Evolutionary conservation across 108 stramenopile species (phyloP).

Genomic region (Skeletonema grethae): DNA sequence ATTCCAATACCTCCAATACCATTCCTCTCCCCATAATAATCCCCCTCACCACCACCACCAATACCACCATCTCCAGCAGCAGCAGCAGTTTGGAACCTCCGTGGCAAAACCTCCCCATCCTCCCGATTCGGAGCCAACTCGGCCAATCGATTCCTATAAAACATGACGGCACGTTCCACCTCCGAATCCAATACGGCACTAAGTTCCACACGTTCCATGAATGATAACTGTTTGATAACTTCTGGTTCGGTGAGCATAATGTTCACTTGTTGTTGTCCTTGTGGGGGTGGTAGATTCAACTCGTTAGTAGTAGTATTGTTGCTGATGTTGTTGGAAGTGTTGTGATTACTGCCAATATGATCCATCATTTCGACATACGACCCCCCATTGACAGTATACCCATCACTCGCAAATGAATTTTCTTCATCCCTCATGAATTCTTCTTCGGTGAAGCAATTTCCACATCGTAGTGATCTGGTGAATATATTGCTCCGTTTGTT

Average conservation of each 20-base stretch:
- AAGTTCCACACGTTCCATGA: conserved; percentile 31
- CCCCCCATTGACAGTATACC: too few species aligned
- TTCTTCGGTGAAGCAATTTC: neutral
- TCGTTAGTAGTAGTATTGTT: neutral
- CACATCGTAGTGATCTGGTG: neutral
- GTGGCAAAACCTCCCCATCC: conserved; percentile 12
- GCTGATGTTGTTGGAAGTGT: neutral
- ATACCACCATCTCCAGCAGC: neutral
- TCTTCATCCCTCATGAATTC: neutral
- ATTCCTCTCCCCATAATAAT: too few species aligned
- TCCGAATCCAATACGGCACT: conserved; percentile 20
- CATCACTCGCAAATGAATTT: neutral
- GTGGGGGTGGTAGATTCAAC: too few species aligned
- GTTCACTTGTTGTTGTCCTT: too few species aligned
- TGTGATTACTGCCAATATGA: neutral
- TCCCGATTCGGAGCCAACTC: conserved; percentile 24
- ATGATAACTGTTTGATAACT: conserved; percentile 16
- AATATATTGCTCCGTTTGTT: neutral
- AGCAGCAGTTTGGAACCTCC: neutral
- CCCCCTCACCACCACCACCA: neutral
- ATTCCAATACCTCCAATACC: too few species aligned
- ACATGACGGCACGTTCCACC: conserved; percentile 31
- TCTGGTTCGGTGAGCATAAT: conserved; percentile 11
- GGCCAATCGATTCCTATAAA: conserved; percentile 19
- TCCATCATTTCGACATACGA: neutral